Evolutionary conservation across 257 asterid genomes (phyloP).

Genomic region (Penstemon eatonii): DNA sequence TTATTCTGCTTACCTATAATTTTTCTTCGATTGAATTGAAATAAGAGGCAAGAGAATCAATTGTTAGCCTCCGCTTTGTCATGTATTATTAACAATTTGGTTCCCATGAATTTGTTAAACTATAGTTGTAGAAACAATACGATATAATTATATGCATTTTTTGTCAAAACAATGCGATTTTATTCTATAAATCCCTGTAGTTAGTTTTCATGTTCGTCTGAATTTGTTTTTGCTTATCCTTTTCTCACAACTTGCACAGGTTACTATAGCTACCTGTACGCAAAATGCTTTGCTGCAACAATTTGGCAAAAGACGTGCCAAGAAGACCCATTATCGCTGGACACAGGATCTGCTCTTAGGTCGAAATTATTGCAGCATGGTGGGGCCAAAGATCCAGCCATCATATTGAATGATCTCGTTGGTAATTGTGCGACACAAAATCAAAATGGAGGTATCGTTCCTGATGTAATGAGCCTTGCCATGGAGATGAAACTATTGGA

Average conservation of each 20-base stretch:
- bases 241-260: constrained; percentile 43
- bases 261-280: constrained; percentile 95
- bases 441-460: constrained; percentile 63
- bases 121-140: too few species aligned
- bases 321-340: constrained; percentile 75
- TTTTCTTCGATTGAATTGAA: too few species aligned
- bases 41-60: too few species aligned
- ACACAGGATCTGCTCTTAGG: constrained; percentile 79
- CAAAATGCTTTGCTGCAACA: constrained; percentile 83
- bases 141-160: too few species aligned
- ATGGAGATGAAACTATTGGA: constrained; percentile 56
- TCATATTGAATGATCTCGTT: constrained; percentile 67
- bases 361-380: constrained; percentile 76
- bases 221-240: constrained; percentile 1
- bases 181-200: background rate
- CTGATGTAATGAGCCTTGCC: constrained; percentile 66
- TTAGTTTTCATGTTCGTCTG: background rate
- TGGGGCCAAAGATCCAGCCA: constrained; percentile 88
- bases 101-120: too few species aligned
- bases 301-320: constrained; percentile 74
- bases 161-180: too few species aligned
- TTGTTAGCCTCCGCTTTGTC: too few species aligned
- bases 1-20: too few species aligned
- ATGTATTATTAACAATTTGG: too few species aligned
- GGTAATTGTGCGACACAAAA: constrained; percentile 48